Conservation (phyloP, 2,329 filamentous ascomycete species). For the Verticillium isaacii region DNA sequence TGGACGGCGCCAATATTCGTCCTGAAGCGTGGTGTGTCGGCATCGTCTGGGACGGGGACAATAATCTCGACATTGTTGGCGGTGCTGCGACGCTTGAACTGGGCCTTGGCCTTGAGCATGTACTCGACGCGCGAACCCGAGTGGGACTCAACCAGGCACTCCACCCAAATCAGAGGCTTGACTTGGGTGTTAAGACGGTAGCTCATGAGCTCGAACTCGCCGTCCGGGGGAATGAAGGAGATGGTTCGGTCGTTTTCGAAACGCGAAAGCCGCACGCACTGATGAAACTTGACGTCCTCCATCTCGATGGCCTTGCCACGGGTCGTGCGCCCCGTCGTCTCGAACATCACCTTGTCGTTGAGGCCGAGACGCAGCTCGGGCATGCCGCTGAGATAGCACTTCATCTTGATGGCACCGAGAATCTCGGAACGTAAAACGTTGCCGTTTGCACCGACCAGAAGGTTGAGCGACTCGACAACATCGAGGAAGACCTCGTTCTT, state of each 20-base stretch:
- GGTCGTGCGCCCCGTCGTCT: slow-evolving; percentile 90
- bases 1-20: slow-evolving; percentile 97
- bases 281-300: slow-evolving; percentile 99
- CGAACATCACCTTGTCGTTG: slow-evolving; percentile 99
- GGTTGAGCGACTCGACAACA: slow-evolving; percentile 92
- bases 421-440: slow-evolving; percentile 97
- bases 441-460: slow-evolving; percentile 88
- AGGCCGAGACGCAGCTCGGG: slow-evolving; percentile 88
- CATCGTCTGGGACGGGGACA: slow-evolving; percentile 94
- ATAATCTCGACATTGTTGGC: slow-evolving; percentile 99
- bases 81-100: slow-evolving; percentile 96
- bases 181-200: slow-evolving; percentile 98
- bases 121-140: slow-evolving; percentile 95
- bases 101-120: slow-evolving; percentile 96
- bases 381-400: slow-evolving; percentile 98
- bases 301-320: slow-evolving; percentile 97
- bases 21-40: slow-evolving; percentile 90
- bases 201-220: slow-evolving; percentile 98
- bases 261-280: slow-evolving; percentile 89
- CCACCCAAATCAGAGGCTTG: slow-evolving; percentile 97
- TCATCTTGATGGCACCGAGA: slow-evolving; percentile 97
- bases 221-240: slow-evolving; percentile 96
- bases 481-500: slow-evolving; percentile 99
- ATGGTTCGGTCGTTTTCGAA: slow-evolving; percentile 99
- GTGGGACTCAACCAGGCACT: slow-evolving; percentile 94